Conservation (phyloP, 345 rosid species). For the Eucalyptus regnans region DNA sequence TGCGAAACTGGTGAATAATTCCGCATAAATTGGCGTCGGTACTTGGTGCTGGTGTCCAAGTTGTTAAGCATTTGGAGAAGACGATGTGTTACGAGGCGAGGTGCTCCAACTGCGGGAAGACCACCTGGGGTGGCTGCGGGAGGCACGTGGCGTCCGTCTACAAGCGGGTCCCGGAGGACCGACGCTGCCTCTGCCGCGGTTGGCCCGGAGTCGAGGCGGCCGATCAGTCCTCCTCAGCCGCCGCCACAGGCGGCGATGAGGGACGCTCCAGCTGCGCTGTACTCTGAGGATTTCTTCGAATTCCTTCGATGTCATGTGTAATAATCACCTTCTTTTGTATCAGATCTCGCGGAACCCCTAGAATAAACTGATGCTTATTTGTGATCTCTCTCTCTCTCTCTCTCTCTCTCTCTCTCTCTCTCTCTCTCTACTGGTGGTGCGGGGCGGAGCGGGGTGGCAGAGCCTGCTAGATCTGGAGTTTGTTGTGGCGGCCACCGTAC, state of each 20-base stretch:
- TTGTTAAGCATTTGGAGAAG: not conserved
- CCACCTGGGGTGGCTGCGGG: slow-evolving; percentile 31
- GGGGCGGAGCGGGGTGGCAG: not conserved
- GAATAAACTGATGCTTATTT: not conserved
- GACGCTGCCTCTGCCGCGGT: slow-evolving; percentile 14
- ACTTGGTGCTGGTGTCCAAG: not conserved
- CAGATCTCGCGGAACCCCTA: not conserved
- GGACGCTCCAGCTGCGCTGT: not conserved
- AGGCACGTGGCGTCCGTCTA: slow-evolving; percentile 22
- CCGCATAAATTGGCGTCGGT: not conserved
- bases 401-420: not conserved
- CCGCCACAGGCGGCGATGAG: not conserved
- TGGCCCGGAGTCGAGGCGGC: slow-evolving; percentile 27
- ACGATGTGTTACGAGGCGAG: slow-evolving; percentile 26
- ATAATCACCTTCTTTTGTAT: not conserved
- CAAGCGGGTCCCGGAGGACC: slow-evolving; percentile 9
- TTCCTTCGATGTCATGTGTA: not conserved
- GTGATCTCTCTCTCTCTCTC: not conserved
- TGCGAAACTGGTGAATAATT: not conserved
- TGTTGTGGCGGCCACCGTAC: not conserved
- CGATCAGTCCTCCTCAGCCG: not conserved
- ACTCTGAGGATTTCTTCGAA: not conserved
- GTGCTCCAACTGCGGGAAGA: slow-evolving; percentile 29
- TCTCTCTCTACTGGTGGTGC: not conserved
- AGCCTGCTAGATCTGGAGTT: not conserved